A percentile compares a stretch with the other conserved stretches of the same genome.
Conservation (phyloP, 2,329 filamentous ascomycete genomes). For the Didymella keratinophila region DNA sequence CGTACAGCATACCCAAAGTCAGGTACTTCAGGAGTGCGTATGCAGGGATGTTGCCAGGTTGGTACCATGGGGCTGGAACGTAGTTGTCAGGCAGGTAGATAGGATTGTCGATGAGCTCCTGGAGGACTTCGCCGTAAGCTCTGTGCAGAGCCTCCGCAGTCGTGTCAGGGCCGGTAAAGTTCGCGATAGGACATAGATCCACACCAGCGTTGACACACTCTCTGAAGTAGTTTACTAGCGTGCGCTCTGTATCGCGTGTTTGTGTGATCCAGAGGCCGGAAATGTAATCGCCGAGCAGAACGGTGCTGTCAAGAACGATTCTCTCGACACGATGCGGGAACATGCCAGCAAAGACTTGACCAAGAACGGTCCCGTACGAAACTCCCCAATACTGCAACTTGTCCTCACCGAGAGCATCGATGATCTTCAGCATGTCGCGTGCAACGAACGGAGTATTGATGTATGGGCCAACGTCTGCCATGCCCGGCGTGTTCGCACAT, state of each 20-base stretch:
- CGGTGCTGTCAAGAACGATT: constrained; percentile 49
- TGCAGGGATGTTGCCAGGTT: constrained; percentile 17
- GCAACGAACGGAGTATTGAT: constrained; percentile 25
- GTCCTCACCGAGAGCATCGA: constrained; percentile 29
- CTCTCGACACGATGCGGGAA: constrained; percentile 42
- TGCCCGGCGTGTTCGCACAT: constrained; percentile 23
- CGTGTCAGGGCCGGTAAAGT: constrained; percentile 23
- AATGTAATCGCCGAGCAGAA: constrained; percentile 24
- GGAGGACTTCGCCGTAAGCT: constrained; percentile 15
- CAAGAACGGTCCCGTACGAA: constrained; percentile 57
- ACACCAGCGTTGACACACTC: constrained; percentile 25
- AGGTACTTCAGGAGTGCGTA: constrained; percentile 20
- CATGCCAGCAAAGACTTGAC: constrained; percentile 56
- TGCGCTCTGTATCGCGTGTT: constrained; percentile 22
- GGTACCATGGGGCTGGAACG: constrained; percentile 13
- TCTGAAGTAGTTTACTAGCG: constrained; percentile 21
- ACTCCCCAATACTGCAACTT: constrained; percentile 45
- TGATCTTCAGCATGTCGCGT: constrained; percentile 30
- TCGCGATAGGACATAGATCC: constrained; percentile 19
- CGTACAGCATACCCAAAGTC: constrained; percentile 12
- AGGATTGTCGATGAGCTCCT: constrained; percentile 23
- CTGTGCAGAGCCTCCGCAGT: constrained; percentile 21
- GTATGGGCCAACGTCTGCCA: constrained; percentile 24
- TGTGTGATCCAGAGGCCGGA: constrained; percentile 23
- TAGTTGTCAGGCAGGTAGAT: constrained; percentile 23